Evolutionary conservation across 176 grass and related monocot genomes (phyloP).

Genomic region (Carex parvula): DNA sequence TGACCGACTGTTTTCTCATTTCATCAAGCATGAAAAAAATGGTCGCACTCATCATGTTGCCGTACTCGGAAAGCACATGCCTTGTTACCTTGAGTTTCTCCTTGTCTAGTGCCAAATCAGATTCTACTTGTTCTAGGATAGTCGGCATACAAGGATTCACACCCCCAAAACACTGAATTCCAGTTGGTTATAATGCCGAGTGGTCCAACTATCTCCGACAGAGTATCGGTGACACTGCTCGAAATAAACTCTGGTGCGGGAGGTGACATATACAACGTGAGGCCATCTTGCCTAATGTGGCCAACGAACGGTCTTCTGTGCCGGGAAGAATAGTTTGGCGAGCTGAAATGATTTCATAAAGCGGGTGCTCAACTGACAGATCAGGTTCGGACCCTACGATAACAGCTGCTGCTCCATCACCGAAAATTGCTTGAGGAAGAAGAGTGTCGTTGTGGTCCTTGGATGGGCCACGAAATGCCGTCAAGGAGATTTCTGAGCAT

Average conservation of each 20-base stretch:
- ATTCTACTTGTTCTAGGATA: background rate
- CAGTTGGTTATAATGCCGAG: background rate
- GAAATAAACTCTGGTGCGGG: background rate
- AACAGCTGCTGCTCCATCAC: constrained; percentile 5
- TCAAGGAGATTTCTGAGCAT: background rate
- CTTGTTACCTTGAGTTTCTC: constrained; percentile 4
- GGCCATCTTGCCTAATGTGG: background rate
- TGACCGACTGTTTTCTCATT: background rate
- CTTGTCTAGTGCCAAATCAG: background rate
- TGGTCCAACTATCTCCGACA: background rate
- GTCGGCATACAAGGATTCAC: background rate
- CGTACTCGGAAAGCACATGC: background rate
- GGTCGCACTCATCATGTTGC: constrained; percentile 12
- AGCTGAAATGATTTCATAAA: constrained; percentile 9
- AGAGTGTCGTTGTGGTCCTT: background rate
- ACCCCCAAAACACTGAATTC: constrained; percentile 15
- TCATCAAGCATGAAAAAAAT: background rate
- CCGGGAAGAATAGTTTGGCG: background rate
- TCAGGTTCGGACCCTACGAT: constrained; percentile 11
- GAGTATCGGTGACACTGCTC: background rate
- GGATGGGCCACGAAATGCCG: background rate
- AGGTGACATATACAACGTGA: constrained; percentile 2
- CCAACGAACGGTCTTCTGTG: constrained; percentile 1
- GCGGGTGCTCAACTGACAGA: background rate
- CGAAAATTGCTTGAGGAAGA: background rate